Base-by-base conservation (phyloP, 495 filamentous ascomycete genomes). In the Penicillium ucsense region DNA sequence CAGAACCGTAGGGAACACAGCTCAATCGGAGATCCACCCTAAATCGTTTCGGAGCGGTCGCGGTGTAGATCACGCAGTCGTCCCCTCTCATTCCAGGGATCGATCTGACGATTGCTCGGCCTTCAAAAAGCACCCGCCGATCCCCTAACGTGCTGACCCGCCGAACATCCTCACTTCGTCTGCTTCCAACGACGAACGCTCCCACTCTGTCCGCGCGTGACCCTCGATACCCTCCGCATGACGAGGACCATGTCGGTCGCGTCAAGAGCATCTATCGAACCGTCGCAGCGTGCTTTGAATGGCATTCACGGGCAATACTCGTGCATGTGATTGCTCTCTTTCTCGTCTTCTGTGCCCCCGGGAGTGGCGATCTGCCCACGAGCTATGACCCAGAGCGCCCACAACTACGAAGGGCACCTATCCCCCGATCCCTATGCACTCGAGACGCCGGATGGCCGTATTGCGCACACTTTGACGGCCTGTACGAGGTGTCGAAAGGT, bases 401-500 rank as follows among this genome's bases (percentile, higher is more conserved):
- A 49, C 27, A 45, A 46, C 38, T 45, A 42, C 28, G 9, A 39
- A 40, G 54, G 49, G 41, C 54, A 55, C 31, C 56, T 52, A 33
- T 61, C 62, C 29, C 59, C 59, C 20, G 59, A 60, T 20, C 55
- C 50, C 20, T 43, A 43, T 35, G 51, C 44, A 7, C 48, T 61
- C 20, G 64, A 67, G 27, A 53, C 54, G 32, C 65, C 69, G 7
- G 67, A 74, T 52, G 65, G 67, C 46, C 66, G 67, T 53, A 80
- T 89, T 53, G 86, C 85, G 44, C 85, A 92, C 64, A 92, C 89
- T 12, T 71, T 94, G 53, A 90, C 89, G 31, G 89, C 89, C 31
- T 95, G 89, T 57, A 86, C 85, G 52, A 75, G 88, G 53, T 92
- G 88, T 69, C 79, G 88, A 64, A 81, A 87, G 74, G 88, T 91